Conservation (phyloP, 23 red algal genomes). For the Gracilaria domingensis region DNA sequence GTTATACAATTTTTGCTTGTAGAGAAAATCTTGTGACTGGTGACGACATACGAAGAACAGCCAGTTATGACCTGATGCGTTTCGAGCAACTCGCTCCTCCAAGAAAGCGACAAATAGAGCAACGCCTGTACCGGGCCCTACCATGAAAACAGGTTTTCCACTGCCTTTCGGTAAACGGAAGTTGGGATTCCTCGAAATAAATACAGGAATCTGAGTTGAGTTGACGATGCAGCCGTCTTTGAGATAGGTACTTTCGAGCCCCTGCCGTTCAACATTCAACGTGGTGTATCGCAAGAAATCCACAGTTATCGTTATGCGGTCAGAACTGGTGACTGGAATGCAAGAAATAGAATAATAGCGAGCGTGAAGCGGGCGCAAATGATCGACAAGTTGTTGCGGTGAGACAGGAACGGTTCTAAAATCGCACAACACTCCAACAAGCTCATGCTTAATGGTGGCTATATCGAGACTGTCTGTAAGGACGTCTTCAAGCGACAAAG, state of each 20-base stretch:
- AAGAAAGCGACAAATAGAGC: constrained; percentile 75
- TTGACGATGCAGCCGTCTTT: constrained; percentile 55
- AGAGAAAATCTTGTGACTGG: constrained; percentile 89
- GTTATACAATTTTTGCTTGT: constrained; percentile 52
- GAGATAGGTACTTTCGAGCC: constrained; percentile 74
- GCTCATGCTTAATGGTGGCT: constrained; percentile 22
- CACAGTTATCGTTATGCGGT: constrained; percentile 82
- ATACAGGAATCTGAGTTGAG: constrained; percentile 30
- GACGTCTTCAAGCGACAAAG: constrained; percentile 36
- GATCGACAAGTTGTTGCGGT: constrained; percentile 67
- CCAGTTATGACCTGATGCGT: constrained; percentile 57
- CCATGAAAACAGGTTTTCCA: constrained; percentile 80
- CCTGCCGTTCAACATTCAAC: constrained; percentile 49
- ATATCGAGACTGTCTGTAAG: constrained; percentile 64
- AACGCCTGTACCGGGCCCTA: constrained; percentile 95
- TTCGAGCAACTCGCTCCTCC: constrained; percentile 54
- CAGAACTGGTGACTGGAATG: constrained; percentile 57
- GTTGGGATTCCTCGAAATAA: constrained; percentile 68
- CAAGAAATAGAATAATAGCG: constrained; percentile 97
- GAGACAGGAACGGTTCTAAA: constrained; percentile 65
- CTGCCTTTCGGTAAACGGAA: constrained; percentile 83
- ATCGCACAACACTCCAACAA: constrained; percentile 73
- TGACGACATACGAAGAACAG: constrained; percentile 95
- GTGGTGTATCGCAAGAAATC: constrained; percentile 74
- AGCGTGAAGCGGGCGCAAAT: constrained; percentile 78